Evolutionary conservation across 441 rosid genomes (phyloP).

Genomic region (Erodium moschatum): DNA sequence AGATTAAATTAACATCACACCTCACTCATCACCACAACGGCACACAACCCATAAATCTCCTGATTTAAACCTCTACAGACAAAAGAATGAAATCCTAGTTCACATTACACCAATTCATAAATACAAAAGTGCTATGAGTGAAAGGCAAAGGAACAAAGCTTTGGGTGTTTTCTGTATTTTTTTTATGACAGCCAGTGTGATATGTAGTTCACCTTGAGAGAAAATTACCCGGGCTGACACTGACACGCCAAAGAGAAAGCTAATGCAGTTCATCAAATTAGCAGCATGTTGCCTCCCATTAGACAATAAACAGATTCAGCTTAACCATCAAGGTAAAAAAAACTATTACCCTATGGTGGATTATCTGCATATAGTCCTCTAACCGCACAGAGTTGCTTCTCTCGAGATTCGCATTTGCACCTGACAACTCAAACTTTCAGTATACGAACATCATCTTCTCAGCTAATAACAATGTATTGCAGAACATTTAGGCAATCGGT

Average conservation of each 20-base stretch:
- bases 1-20: conserved; percentile 1
- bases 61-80: conserved; percentile 5
- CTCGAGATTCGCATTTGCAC: neutral
- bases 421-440: neutral
- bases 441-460: conserved; percentile 27
- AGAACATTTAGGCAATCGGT: conserved; percentile 18
- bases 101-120: conserved; percentile 28
- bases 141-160: conserved; percentile 26
- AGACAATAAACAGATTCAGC: conserved; percentile 27
- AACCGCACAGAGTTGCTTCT: neutral
- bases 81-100: conserved; percentile 11
- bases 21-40: neutral
- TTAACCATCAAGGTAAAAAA: conserved; percentile 18
- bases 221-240: conserved; percentile 23
- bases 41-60: neutral
- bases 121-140: conserved; percentile 33
- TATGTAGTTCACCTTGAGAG: conserved; percentile 34
- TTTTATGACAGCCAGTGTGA: conserved; percentile 27
- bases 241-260: conserved; percentile 11
- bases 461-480: conserved; percentile 25
- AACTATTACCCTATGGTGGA: neutral
- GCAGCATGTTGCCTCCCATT: conserved; percentile 21
- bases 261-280: conserved; percentile 25
- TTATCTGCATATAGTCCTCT: neutral
- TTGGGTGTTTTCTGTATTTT: conserved; percentile 22